Conservation (phyloP, 805 yeast species). For the Wickerhamomyces tratensis region DNA sequence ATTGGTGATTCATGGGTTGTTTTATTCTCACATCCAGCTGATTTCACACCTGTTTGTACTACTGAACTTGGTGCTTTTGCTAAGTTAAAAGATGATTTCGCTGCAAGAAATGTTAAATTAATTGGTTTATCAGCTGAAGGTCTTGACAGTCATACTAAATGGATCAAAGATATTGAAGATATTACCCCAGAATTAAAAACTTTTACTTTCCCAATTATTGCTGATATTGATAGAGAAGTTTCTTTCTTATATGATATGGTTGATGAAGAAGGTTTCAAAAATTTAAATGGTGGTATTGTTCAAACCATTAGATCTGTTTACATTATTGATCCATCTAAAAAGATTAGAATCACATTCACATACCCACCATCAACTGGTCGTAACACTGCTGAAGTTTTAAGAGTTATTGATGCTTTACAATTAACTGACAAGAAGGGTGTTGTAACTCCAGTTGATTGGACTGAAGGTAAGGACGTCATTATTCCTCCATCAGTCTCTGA, state of each 20-base stretch:
- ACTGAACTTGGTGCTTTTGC: conserved; percentile 95
- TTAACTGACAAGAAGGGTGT: conserved; percentile 74
- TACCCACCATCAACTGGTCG: conserved; percentile 95
- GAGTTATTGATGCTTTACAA: conserved; percentile 85
- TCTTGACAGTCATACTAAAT: conserved; percentile 66
- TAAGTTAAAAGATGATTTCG: conserved; percentile 78
- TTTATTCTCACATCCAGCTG: conserved; percentile 91
- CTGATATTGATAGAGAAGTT: conserved; percentile 78
- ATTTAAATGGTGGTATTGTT: conserved; percentile 62
- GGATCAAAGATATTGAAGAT: conserved; percentile 91
- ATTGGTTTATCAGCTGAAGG: conserved; percentile 87
- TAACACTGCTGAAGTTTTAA: conserved; percentile 85
- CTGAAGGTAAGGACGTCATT: conserved; percentile 81
- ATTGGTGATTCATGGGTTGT: conserved; percentile 83
- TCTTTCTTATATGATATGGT: conserved; percentile 83
- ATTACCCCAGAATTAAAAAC: conserved; percentile 56
- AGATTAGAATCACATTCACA: conserved; percentile 74
- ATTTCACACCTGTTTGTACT: conserved; percentile 95
- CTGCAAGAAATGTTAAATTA: conserved; percentile 75
- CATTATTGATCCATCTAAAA: conserved; percentile 84
- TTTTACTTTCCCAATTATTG: conserved; percentile 84
- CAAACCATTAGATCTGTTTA: conserved; percentile 90
- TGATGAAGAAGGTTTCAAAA: conserved; percentile 75
- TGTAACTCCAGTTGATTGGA: conserved; percentile 92
- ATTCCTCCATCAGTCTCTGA: conserved; percentile 81